Percentiles rank a stretch among this genome's conserved stretches.
Conservation (phyloP, 2,329 filamentous ascomycete species). For the Delphinella strobiligena region DNA sequence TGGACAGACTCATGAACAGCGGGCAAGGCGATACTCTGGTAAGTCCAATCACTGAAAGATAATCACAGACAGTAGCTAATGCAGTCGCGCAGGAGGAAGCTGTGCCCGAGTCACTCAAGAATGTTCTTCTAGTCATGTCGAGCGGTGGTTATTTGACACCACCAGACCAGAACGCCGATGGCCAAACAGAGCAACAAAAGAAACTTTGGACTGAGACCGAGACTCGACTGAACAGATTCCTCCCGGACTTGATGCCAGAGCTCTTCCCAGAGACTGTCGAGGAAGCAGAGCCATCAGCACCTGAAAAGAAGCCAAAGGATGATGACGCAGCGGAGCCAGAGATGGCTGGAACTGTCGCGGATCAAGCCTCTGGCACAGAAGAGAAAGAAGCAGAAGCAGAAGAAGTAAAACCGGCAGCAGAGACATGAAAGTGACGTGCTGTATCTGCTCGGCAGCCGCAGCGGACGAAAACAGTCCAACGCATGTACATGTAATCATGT, state of each 20-base stretch:
- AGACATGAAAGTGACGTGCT: too few relatives aligned
- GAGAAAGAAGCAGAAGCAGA: too few relatives aligned
- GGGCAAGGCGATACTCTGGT: conserved; percentile 55
- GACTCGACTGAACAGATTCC: conserved; percentile 46
- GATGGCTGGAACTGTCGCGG: too few relatives aligned
- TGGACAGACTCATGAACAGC: conserved; percentile 93
- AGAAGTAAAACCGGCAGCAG: too few relatives aligned
- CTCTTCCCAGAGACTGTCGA: conserved; percentile 48
- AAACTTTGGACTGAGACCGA: conserved; percentile 50
- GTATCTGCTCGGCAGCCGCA: neutral
- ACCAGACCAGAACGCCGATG: conserved; percentile 38
- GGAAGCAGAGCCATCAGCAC: too few relatives aligned
- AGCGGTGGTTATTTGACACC: conserved; percentile 74
- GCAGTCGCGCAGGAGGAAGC: conserved; percentile 64
- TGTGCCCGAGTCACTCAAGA: conserved; percentile 89
- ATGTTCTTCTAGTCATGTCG: conserved; percentile 89
- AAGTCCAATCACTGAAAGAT: conserved; percentile 1
- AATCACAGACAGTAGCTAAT: neutral
- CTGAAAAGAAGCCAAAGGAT: too few relatives aligned
- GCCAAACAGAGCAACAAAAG: conserved; percentile 30
- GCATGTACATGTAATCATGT: too few relatives aligned
- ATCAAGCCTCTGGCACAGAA: too few relatives aligned
- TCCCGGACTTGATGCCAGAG: conserved; percentile 47
- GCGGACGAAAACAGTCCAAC: too few relatives aligned
- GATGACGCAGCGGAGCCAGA: too few relatives aligned